These are phyloP conservation scores for Clausena lansium DNA, from an alignment of 345 rosid species.

Conservation along the genomic window DNA sequence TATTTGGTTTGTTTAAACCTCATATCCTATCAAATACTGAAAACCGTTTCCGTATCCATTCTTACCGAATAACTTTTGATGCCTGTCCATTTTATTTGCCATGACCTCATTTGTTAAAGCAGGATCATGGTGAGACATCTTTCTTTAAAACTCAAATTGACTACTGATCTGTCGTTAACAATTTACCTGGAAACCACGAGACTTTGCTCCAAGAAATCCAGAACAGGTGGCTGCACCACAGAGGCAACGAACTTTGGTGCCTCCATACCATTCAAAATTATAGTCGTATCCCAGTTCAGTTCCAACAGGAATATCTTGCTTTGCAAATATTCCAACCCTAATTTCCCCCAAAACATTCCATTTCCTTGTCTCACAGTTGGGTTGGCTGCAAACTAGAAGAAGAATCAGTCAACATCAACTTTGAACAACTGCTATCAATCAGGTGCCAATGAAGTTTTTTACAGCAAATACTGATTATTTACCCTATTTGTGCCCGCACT, in stretches of 20 bases:
- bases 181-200: conserved; percentile 94
- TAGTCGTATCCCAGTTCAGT: conserved; percentile 84
- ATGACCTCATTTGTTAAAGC: background rate
- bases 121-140: background rate
- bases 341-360: conserved; percentile 92
- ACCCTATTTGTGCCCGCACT: conserved; percentile 3
- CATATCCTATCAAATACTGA: background rate
- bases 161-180: conserved; percentile 2
- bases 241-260: conserved; percentile 91
- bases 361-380: conserved; percentile 98
- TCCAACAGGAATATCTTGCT: conserved; percentile 60
- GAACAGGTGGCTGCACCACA: conserved; percentile 88
- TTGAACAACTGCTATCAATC: background rate
- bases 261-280: conserved; percentile 97
- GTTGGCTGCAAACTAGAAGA: conserved; percentile 53
- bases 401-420: conserved; percentile 22
- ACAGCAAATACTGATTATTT: conserved; percentile 2
- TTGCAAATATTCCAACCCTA: conserved; percentile 96
- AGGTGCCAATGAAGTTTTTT: background rate
- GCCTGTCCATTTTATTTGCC: background rate
- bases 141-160: conserved; percentile 4
- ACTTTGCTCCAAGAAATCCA: conserved; percentile 97
- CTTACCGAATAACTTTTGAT: background rate
- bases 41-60: background rate
- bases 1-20: background rate